Evolutionary conservation across 169 alveolate species (phyloP).

Genomic region (Eimeria sp.): DNA sequence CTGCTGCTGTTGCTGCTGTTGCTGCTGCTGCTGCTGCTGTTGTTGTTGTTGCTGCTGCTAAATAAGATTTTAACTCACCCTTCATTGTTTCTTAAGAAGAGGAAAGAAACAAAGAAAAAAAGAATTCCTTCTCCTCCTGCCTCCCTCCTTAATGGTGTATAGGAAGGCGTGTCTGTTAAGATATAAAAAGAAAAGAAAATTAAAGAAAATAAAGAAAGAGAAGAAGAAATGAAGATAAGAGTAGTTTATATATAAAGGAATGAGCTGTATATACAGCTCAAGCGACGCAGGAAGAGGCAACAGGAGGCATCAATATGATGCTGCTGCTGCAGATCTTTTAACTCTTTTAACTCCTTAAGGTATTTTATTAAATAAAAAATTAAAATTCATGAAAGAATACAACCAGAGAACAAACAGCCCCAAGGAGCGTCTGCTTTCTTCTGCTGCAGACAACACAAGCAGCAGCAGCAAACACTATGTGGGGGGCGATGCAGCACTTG

Average conservation of each 20-base stretch:
- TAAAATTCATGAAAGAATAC: neutral
- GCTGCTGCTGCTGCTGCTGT: neutral
- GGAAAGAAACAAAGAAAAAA: neutral
- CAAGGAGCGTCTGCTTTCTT: neutral
- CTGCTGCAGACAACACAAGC: neutral
- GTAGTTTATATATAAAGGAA: neutral
- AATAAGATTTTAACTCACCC: neutral
- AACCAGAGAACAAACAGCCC: neutral
- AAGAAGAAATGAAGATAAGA: too few relatives aligned
- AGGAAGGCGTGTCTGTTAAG: too few relatives aligned
- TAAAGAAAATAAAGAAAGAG: too few relatives aligned
- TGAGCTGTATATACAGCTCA: neutral
- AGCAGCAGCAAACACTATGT: neutral
- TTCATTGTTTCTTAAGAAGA: neutral
- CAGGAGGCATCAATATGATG: neutral
- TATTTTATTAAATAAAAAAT: neutral
- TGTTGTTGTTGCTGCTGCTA: neutral
- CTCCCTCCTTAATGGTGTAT: too few relatives aligned
- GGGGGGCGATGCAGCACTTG: neutral
- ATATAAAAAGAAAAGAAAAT: too few relatives aligned
- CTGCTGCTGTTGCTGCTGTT: neutral
- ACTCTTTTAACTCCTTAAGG: neutral
- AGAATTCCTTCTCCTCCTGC: neutral
- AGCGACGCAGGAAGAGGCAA: neutral
- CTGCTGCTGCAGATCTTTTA: neutral